Evolutionary conservation across 116 monocot genomes (phyloP).

Genomic region (Trichopus zeylanicus): DNA sequence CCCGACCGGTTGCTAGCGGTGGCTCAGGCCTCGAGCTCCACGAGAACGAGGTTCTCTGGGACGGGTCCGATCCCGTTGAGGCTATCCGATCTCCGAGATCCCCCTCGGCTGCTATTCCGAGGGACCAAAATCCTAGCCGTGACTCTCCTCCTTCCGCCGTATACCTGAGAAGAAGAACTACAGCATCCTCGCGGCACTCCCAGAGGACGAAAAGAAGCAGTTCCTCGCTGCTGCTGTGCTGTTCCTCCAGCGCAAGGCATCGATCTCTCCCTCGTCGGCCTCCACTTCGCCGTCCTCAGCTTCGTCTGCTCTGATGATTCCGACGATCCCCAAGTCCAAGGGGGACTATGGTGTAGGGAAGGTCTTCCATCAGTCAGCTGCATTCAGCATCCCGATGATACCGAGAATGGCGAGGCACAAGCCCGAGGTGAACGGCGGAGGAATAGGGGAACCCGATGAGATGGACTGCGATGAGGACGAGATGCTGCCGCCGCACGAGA

Average conservation of each 20-base stretch:
- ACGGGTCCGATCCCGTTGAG: constrained; percentile 12
- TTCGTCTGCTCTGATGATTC: constrained; percentile 34
- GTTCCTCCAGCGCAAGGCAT: constrained; percentile 13
- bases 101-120: not conserved
- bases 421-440: constrained; percentile 1
- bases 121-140: not conserved
- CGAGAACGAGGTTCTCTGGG: constrained; percentile 48
- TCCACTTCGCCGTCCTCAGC: constrained; percentile 16
- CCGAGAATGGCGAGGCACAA: constrained; percentile 4
- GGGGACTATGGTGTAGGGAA: not conserved
- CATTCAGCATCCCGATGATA: constrained; percentile 44
- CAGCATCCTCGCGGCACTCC: constrained; percentile 54
- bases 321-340: constrained; percentile 34
- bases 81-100: not conserved
- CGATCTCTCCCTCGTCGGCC: constrained; percentile 10
- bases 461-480: constrained; percentile 24
- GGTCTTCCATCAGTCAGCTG: constrained; percentile 41
- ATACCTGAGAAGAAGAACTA: constrained; percentile 21
- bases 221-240: not conserved
- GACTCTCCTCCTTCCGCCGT: constrained; percentile 11
- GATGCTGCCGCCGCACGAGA: constrained; percentile 72
- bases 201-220: constrained; percentile 16
- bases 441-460: not conserved
- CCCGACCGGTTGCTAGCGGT: not conserved
- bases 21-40: constrained; percentile 36